phyloP scores from a whole-genome alignment of 768 basidiomycete genomes.

The Russula ochroleuca region DNA sequence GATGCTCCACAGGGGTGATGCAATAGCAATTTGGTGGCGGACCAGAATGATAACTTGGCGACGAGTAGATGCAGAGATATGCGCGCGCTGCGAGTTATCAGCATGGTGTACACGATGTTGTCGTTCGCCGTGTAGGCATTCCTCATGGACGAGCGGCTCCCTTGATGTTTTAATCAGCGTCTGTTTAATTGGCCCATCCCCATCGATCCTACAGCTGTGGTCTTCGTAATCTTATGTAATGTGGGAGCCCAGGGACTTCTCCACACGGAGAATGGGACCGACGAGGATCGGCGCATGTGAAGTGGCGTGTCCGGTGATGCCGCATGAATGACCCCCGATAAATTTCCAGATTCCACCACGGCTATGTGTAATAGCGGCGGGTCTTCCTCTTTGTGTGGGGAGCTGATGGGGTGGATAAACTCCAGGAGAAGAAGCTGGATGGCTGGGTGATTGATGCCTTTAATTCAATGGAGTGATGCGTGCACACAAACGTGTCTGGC shows the following conservation, averaged over 20 bases:
- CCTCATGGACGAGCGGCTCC: background rate
- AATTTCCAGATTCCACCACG: background rate
- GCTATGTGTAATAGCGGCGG: background rate
- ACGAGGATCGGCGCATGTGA: conserved; percentile 17
- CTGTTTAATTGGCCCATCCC: background rate
- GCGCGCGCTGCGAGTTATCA: background rate
- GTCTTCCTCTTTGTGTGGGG: background rate
- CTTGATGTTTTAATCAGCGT: background rate
- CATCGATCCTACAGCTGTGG: conserved; percentile 4
- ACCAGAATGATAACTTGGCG: background rate
- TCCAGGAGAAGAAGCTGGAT: background rate
- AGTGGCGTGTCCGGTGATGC: conserved; percentile 8
- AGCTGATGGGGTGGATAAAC: background rate
- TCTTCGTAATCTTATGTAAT: conserved; percentile 5
- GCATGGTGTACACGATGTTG: conserved; percentile 15
- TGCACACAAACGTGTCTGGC: conserved; percentile 17
- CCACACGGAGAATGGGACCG: background rate
- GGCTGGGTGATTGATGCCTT: conserved; percentile 9
- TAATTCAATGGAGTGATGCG: conserved; percentile 8
- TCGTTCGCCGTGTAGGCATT: background rate
- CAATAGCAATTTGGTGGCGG: conserved; percentile 10
- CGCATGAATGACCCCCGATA: conserved; percentile 4
- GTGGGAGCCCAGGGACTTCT: background rate
- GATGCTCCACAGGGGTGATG: conserved; percentile 7
- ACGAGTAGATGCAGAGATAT: conserved; percentile 5